Evolutionary conservation across 2,329 filamentous ascomycete species (phyloP), one percentile per base, ranked within the genome.

Genomic region (Aspergillus ustus): DNA sequence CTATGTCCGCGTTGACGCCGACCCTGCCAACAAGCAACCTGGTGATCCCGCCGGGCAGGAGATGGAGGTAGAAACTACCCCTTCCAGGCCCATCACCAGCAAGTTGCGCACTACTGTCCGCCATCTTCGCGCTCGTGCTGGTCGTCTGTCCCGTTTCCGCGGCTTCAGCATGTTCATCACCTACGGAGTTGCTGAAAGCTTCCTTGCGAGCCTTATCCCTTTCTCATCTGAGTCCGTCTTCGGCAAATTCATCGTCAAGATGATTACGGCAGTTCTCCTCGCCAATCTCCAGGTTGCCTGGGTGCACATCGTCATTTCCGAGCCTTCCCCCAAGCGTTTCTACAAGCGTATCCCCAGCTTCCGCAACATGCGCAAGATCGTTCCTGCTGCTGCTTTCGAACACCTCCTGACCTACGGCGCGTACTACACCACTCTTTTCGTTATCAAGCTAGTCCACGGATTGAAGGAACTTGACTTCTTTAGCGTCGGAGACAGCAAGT

Each of bases 301-400:
- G 92, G 91, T 93, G 3, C 92, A 97, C 76, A 89, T 91, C 70
- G 87, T 96, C 73, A 93, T 97, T 72, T 89, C 91, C 2, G 82
- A 87, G 57, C 87, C 88, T 5, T 89, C 85, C 60, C 72, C 81
- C 52, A 84, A 85, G 74, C 80, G 79, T 68, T 92, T 89, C 82
- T 91, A 85, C 78, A 80, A 84, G 70, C 90, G 92, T 60, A 84
- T 96, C 55, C 89, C 90, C 17, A 78, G 87, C 50, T 86, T 87
- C 74, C 83, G 82, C 72, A 83, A 87, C 55, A 90, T 89, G 80
- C 83, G 86, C 70, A 87, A 90, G 61, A 88, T 92, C 64, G 88
- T 87, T 52, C 90, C 93, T 22, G 85, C 90, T 20, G 81, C 87
- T 46, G 80, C 88, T 50, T 76, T 89, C 75, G 88, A 88, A 77